These are phyloP conservation scores for Penicillium olsonii DNA, from an alignment of 2,329 filamentous ascomycete species.

Conservation along the genomic window DNA sequence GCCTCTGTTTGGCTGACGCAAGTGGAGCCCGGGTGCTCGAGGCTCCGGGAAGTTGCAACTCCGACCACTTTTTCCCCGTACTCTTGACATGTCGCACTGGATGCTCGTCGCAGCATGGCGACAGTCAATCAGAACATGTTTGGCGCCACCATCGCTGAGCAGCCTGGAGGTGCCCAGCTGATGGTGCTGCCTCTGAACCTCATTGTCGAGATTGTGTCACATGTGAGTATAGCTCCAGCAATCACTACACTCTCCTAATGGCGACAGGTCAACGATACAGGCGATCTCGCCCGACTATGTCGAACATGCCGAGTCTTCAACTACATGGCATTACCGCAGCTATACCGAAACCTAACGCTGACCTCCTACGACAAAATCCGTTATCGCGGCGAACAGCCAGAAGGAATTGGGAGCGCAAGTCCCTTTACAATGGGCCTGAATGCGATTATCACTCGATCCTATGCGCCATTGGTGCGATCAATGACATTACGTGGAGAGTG, in stretches of 20 bases:
- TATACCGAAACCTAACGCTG: slow-evolving; percentile 59
- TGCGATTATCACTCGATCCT: slow-evolving; percentile 59
- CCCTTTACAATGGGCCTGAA: slow-evolving; percentile 66
- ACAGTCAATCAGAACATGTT: slow-evolving; percentile 47
- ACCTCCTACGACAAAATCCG: slow-evolving; percentile 61
- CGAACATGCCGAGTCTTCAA: slow-evolving; percentile 63
- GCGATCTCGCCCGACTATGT: slow-evolving; percentile 60
- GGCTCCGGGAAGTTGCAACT: slow-evolving; percentile 19
- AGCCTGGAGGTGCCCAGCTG: slow-evolving; percentile 32
- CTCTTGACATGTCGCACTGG: slow-evolving; percentile 19
- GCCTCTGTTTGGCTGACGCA: slow-evolving; percentile 4
- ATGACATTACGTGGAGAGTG: slow-evolving; percentile 58
- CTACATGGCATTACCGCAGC: slow-evolving; percentile 64
- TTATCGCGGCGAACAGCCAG: slow-evolving; percentile 58
- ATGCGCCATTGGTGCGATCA: slow-evolving; percentile 54
- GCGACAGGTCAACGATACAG: slow-evolving; percentile 58
- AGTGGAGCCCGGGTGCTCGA: slow-evolving; percentile 21
- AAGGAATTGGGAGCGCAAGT: slow-evolving; percentile 63
- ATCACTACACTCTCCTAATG: slow-evolving; percentile 1
- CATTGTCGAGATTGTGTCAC: slow-evolving; percentile 58
- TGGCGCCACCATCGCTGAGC: slow-evolving; percentile 36
- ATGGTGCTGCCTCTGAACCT: slow-evolving; percentile 58
- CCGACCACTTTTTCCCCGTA: slow-evolving; percentile 18
- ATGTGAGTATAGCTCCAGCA: slow-evolving; percentile 43
- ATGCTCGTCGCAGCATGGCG: slow-evolving; percentile 41